Evolutionary conservation across 73 alveolate species (phyloP).

Genomic region (Paramecium sexaurelia): DNA sequence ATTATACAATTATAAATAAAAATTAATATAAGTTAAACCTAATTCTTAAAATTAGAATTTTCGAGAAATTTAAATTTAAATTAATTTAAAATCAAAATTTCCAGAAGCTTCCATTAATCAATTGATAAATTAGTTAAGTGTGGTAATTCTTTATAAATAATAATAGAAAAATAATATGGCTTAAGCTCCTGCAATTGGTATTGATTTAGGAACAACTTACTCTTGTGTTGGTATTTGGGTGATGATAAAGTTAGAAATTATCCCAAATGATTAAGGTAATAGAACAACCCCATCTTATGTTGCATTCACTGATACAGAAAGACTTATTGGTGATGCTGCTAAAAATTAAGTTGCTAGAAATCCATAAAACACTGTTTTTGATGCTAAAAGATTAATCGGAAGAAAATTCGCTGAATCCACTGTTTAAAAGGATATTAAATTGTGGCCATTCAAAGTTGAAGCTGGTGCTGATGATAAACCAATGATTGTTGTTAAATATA

Average conservation of each 20-base stretch:
- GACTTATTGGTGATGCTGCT: constrained; percentile 91
- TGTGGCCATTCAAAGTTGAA: constrained; percentile 84
- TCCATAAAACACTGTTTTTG: constrained; percentile 84
- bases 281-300: constrained; percentile 93
- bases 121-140: neutral
- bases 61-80: neutral
- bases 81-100: neutral
- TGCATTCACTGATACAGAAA: constrained; percentile 85
- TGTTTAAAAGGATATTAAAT: constrained; percentile 85
- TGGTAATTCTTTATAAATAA: neutral
- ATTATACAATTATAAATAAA: neutral
- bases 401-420: constrained; percentile 76
- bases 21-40: neutral
- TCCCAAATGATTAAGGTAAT: constrained; percentile 87
- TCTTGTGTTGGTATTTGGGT: constrained; percentile 85
- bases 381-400: constrained; percentile 85
- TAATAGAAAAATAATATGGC: neutral
- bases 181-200: constrained; percentile 74
- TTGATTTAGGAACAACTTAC: constrained; percentile 90
- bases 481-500: constrained; percentile 76
- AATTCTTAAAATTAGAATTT: constrained; percentile 18
- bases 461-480: constrained; percentile 90
- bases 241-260: constrained; percentile 82
- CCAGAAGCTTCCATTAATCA: neutral
- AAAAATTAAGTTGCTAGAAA: constrained; percentile 78